Evolutionary conservation across 441 rosid species (phyloP).

Genomic region (Sinapis alba): DNA sequence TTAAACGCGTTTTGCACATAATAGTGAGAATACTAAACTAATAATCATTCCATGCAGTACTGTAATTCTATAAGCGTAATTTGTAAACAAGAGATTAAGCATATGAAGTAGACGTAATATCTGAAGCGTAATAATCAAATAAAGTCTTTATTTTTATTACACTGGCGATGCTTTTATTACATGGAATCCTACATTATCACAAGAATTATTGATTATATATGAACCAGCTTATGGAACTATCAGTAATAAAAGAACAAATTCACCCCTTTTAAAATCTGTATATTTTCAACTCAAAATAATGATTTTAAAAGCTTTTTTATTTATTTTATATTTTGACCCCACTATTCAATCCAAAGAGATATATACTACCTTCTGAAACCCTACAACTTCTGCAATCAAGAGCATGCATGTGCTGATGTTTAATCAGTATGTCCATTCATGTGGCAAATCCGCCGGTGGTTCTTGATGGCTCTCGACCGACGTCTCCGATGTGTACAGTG

Average conservation of each 20-base stretch:
- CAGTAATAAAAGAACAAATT: constrained; percentile 28
- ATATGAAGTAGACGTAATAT: neutral
- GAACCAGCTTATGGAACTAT: constrained; percentile 18
- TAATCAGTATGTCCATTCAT: constrained; percentile 75
- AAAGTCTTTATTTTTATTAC: neutral
- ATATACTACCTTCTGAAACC: constrained; percentile 26
- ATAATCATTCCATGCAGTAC: neutral
- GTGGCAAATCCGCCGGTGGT: constrained; percentile 54
- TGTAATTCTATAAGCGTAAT: neutral
- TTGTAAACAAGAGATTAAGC: neutral
- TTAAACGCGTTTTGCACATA: neutral
- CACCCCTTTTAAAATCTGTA: constrained; percentile 17
- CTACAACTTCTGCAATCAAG: constrained; percentile 40
- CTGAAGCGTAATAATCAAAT: neutral
- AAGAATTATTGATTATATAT: constrained; percentile 25
- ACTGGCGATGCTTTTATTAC: constrained; percentile 32
- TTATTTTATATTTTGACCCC: constrained; percentile 13
- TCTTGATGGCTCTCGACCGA: constrained; percentile 52
- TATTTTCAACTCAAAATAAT: constrained; percentile 15
- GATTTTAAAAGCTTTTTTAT: constrained; percentile 7
- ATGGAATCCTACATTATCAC: constrained; percentile 29
- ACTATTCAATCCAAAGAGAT: constrained; percentile 29
- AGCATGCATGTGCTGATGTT: constrained; percentile 50
- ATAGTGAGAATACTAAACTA: neutral
- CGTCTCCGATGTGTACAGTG: constrained; percentile 37